Evolutionary conservation across 2,329 filamentous ascomycete genomes (phyloP), one percentile per base, ranked within the genome.

Genomic region (Claviceps lovelessii): DNA sequence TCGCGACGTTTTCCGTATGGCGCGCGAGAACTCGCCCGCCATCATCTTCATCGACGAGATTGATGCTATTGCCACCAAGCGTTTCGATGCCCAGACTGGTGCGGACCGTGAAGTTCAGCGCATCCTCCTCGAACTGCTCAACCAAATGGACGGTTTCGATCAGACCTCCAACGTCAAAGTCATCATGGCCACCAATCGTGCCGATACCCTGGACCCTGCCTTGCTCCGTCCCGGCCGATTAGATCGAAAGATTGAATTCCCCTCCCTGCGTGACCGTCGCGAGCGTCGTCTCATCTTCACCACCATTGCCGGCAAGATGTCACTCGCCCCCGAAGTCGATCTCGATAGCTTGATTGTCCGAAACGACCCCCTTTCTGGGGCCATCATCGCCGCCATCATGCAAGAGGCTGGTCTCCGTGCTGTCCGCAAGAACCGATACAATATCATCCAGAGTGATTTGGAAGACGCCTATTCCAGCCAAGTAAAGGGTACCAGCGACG

Each of bases 11-110:
- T 98, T 98, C 81, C 82, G 93, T 59, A 98, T 98, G 93, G 93
- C 93, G 42, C 85, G 93, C 59, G 93, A 98, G 76, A 98, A 98
- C 76, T 91, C 90, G 0, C 93, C 93, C 0, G 87, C 90, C 56
- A 98, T 98, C 70, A 98, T 98, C 73, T 98, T 98, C 78, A 98
- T 98, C 68, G 93, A 98, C 68, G 93, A 98, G 71, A 96, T 98
- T 63, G 93, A 98, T 68, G 93, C 93, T 59, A 97, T 98, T 65
- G 93, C 93, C 58, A 98, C 93, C 45, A 98, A 98, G 76, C 91
- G 93, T 71, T 98, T 98, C 73, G 93, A 98, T 68, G 93, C 93
- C 29, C 93, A 98, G 73, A 98, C 93, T 4, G 93, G 93, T 70
- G 93, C 93, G 61, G 93, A 98, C 68, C 84, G 93, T 74, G 93